Evolutionary conservation across 129 eudicot genomes (phyloP).

Genomic region (Pseudognaphalium luteoalbum): DNA sequence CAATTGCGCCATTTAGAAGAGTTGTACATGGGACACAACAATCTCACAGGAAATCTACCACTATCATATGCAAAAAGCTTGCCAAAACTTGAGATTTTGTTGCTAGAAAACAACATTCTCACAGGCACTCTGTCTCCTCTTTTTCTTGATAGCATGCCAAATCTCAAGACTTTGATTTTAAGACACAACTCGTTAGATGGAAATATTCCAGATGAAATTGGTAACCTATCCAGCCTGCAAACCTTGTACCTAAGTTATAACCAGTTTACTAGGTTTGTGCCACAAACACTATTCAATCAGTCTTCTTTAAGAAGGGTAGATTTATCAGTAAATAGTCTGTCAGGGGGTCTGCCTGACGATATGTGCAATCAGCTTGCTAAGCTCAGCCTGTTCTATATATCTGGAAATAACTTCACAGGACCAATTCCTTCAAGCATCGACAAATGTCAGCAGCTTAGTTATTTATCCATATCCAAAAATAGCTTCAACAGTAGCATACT

Average conservation of each 20-base stretch:
- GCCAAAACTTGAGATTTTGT: constrained; percentile 22
- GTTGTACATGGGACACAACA: constrained; percentile 17
- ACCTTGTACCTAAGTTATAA: constrained; percentile 19
- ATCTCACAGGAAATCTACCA: constrained; percentile 34
- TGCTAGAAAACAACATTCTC: constrained; percentile 25
- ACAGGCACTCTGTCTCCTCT: constrained; percentile 31
- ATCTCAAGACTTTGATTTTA: constrained; percentile 23
- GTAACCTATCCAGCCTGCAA: constrained; percentile 13
- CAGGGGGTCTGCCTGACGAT: constrained; percentile 33
- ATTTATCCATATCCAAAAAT: constrained; percentile 26
- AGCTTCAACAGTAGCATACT: constrained; percentile 36
- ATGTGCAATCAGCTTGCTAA: constrained; percentile 13
- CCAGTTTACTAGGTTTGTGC: constrained; percentile 41
- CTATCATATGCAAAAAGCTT: constrained; percentile 19
- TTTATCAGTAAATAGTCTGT: constrained; percentile 18
- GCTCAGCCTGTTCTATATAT: background rate
- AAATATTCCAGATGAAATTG: constrained; percentile 31
- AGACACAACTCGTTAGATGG: constrained; percentile 29
- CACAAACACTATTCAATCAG: constrained; percentile 32
- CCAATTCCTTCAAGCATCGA: constrained; percentile 30
- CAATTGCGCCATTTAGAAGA: constrained; percentile 16
- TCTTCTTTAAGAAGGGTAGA: constrained; percentile 26
- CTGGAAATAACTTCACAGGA: constrained; percentile 30
- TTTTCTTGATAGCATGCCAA: constrained; percentile 25
- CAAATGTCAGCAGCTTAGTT: constrained; percentile 31